These are phyloP conservation scores for Colletotrichum sp. DNA, from an alignment of 2,329 filamentous ascomycete genomes.

Conservation along the genomic window DNA sequence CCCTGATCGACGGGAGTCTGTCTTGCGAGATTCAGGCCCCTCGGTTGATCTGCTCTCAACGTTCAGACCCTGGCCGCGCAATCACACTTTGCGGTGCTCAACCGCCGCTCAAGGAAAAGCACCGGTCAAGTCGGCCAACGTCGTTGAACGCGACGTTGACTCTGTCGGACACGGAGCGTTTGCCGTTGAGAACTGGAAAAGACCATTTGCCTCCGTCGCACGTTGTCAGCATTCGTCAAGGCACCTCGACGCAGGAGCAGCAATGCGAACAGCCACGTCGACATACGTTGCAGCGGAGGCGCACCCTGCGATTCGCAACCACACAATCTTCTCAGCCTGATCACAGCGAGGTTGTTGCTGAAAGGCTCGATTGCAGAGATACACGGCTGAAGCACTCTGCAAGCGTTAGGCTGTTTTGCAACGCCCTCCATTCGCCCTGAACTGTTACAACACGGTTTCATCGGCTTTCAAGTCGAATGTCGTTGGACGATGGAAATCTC, in stretches of 20 bases:
- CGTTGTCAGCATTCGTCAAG: not conserved
- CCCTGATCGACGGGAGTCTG: not conserved
- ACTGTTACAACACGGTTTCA: constrained; percentile 6
- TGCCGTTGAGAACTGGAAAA: not conserved
- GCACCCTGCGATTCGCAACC: not conserved
- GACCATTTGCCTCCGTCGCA: not conserved
- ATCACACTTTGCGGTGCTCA: not conserved
- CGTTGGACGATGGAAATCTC: not conserved
- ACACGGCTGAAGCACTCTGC: not conserved
- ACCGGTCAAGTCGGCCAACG: not conserved
- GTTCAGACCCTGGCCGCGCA: not conserved
- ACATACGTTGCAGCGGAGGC: not conserved
- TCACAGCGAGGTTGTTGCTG: not conserved
- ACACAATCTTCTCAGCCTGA: not conserved
- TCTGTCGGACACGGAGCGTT: not conserved
- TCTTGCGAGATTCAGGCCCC: not conserved
- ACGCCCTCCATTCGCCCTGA: not conserved
- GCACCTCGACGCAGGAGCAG: not conserved
- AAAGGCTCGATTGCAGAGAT: not conserved
- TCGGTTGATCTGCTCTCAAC: not conserved
- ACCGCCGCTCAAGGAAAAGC: not conserved
- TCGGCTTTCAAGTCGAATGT: not conserved
- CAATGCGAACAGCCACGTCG: not conserved
- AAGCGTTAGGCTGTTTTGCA: not conserved
- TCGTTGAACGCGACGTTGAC: not conserved